Conservation (phyloP, 1,284 basidiomycete species). For the Ustilago trichophora region DNA sequence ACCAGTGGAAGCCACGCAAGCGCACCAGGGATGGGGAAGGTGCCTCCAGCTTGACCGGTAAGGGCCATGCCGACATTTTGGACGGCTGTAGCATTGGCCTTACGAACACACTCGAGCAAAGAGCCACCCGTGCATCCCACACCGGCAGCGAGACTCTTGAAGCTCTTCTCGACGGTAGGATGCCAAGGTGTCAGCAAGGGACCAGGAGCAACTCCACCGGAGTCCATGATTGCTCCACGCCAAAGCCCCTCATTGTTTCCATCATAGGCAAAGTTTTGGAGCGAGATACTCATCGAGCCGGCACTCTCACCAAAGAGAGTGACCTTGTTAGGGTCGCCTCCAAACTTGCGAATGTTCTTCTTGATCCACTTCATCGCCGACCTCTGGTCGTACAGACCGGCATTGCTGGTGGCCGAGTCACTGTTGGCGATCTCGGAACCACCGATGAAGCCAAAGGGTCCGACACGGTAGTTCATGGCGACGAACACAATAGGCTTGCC, state of each 20-base stretch:
- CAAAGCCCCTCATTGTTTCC: constrained; percentile 38
- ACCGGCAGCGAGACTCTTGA: constrained; percentile 15
- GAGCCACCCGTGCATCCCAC: constrained; percentile 32
- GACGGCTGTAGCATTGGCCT: constrained; percentile 20
- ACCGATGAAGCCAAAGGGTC: constrained; percentile 47
- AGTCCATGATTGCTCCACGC: constrained; percentile 49
- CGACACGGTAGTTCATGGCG: constrained; percentile 46
- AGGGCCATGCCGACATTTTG: constrained; percentile 9
- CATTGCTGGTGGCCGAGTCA: constrained; percentile 30
- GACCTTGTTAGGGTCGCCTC: constrained; percentile 40
- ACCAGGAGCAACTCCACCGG: constrained; percentile 34
- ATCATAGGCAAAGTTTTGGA: constrained; percentile 41
- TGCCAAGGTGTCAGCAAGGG: constrained; percentile 30
- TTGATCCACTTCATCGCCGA: constrained; percentile 45
- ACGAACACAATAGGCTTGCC: constrained; percentile 51
- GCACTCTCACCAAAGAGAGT: constrained; percentile 50
- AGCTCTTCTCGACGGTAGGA: constrained; percentile 26
- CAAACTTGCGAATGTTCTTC: constrained; percentile 48
- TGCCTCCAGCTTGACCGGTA: constrained; percentile 10
- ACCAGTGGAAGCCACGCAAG: constrained; percentile 36
- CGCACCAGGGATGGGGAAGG: constrained; percentile 19
- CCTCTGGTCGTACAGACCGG: constrained; percentile 51
- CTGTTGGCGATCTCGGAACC: constrained; percentile 25
- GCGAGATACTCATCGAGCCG: constrained; percentile 34
- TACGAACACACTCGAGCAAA: constrained; percentile 31